A percentile compares a stretch with the other conserved stretches of the same genome.
Evolutionary conservation across 1,284 basidiomycete species (phyloP).

Genomic region (Tylopilus orsonianus): DNA sequence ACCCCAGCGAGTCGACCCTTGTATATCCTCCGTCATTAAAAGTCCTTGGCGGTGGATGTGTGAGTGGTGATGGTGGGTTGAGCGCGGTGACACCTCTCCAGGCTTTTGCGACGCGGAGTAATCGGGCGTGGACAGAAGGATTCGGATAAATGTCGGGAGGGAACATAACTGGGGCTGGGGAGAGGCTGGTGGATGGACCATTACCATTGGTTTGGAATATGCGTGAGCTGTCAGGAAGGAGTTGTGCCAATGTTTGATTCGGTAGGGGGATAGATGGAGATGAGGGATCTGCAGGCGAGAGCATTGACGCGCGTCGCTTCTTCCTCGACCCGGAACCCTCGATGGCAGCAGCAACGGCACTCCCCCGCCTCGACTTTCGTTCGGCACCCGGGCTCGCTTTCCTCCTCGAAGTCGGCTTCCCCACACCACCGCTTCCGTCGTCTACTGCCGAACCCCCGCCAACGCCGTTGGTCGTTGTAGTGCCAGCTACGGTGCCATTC

Average conservation of each 20-base stretch:
- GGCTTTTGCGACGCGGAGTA: conserved; percentile 57
- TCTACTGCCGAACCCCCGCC: conserved; percentile 13
- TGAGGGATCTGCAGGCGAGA: conserved; percentile 29
- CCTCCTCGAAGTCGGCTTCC: conserved; percentile 32
- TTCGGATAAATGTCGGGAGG: conserved; percentile 38
- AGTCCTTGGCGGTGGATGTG: conserved; percentile 23
- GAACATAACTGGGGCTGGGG: conserved; percentile 38
- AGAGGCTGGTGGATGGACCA: conserved; percentile 23
- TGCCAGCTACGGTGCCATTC: conserved; percentile 19
- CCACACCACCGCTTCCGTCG: conserved; percentile 12
- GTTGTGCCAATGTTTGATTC: conserved; percentile 14
- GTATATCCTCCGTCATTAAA: conserved; percentile 23
- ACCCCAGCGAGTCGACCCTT: conserved; percentile 32
- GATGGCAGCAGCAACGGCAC: conserved; percentile 37
- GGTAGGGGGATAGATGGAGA: conserved; percentile 20
- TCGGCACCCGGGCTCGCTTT: conserved; percentile 47
- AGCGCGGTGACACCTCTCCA: conserved; percentile 74
- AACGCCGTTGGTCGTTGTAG: conserved; percentile 15
- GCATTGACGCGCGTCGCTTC: conserved; percentile 42
- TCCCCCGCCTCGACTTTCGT: conserved; percentile 44
- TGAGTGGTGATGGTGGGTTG: conserved; percentile 30
- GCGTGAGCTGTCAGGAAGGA: conserved; percentile 16
- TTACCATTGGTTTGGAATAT: conserved; percentile 21
- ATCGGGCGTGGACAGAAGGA: conserved; percentile 49
- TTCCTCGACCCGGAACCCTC: conserved; percentile 40